Base-by-base conservation (phyloP, 2,329 filamentous ascomycete genomes). In the Colletotrichum australisinense region DNA sequence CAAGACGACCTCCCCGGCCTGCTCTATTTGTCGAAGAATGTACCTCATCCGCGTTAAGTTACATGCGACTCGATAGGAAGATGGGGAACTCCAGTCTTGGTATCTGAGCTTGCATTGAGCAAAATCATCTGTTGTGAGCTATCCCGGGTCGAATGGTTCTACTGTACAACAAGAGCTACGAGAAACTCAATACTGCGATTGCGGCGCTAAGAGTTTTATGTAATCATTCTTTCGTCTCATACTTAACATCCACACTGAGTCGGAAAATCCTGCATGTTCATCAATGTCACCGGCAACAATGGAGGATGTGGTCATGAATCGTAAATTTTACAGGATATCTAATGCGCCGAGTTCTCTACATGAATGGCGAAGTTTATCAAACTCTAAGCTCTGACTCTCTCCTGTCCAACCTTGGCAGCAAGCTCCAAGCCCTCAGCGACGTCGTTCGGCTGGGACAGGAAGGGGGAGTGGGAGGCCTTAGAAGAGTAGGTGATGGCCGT, bases 391-490 rank as follows among this genome's bases (percentile, higher is more conserved):
- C 63, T 52, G 24, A 71, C 32, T 49, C 56, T 67, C 62, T 71
- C 63, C 56, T 71, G 68, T 16, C 68, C 68, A 5, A 62, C 46
- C 63, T 67, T 56, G 1, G 56, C 68, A 3, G 68, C 68, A 26
- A 56, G 55, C 26, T 67, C 63, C 26, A 71, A 49, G 19, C 63
- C 68, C 38, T 67, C 63, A 6, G 46, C 63, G 9, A 65, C 53
- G 22, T 71, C 68, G 1, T 24, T 42, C 4, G 68, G 68, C 19
- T 60, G 30, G 0, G 68, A 71, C 19, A 71, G 63, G 56, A 71
- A 71, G 19, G 68, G 68, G 8, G 68, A 71, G 56, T 71, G 68
- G 9, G 68, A 71, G 14, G 68, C 68, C 68, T 71, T 71, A 42
- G 49, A 35, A 16, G 55, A 60, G 30, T 46, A 62, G 42, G 42